A percentile compares a stretch with the other conserved stretches of the same genome.
Conservation (phyloP, 208 protist species). For the Trypanosomatidae sp. region DNA sequence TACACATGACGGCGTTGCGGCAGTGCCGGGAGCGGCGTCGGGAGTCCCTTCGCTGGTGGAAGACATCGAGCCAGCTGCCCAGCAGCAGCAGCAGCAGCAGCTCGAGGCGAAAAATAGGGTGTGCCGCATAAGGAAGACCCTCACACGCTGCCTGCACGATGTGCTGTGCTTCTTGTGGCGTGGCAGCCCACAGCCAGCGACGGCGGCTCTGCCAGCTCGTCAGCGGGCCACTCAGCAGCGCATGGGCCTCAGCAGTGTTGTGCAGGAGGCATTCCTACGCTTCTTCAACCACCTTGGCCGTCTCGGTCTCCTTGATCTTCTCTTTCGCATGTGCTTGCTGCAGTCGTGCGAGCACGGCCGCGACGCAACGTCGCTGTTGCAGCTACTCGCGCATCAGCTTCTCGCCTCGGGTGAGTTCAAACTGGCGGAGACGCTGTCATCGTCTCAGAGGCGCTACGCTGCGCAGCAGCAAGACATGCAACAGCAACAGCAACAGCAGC, state of each 20-base stretch:
- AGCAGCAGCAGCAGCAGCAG: conserved; percentile 2
- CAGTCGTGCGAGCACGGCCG: conserved; percentile 48
- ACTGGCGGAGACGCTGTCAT: conserved; percentile 24
- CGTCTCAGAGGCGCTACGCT: conserved; percentile 15
- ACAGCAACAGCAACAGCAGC: conserved; percentile 2
- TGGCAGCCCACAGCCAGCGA: conserved; percentile 22
- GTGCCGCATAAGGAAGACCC: background rate
- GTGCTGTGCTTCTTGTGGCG: conserved; percentile 29
- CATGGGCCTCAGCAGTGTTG: background rate
- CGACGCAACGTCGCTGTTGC: conserved; percentile 62
- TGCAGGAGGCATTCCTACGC: conserved; percentile 16
- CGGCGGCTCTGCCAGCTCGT: conserved; percentile 15
- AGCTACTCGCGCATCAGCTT: conserved; percentile 58
- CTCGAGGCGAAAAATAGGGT: background rate
- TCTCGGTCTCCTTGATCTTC: conserved; percentile 40
- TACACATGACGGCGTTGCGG: background rate
- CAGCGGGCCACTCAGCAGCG: conserved; percentile 21
- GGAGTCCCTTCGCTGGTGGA: background rate
- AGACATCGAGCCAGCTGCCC: background rate
- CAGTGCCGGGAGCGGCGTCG: background rate
- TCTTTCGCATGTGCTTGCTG: conserved; percentile 48
- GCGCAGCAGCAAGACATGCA: conserved; percentile 7
- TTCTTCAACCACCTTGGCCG: conserved; percentile 55
- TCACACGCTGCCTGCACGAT: conserved; percentile 29
- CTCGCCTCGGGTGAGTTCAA: conserved; percentile 34